Evolutionary conservation across 257 asterid species (phyloP), one percentile per base, ranked within the genome.

Genomic region (Nemophila menziesii): DNA sequence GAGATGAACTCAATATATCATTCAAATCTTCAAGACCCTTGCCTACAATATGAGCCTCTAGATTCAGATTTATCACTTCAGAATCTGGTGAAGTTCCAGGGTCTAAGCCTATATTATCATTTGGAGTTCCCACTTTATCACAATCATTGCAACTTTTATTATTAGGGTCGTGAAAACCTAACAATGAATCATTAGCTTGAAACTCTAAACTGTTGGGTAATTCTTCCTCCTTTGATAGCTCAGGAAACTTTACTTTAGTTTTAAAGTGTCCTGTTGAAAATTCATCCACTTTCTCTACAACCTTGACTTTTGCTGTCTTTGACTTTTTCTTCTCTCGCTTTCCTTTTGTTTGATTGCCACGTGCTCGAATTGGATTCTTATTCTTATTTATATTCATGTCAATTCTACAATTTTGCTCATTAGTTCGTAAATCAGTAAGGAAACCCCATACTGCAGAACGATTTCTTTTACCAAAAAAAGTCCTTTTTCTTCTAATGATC

Each of bases 31-130:
- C 74, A 22, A 53, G 55, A 49, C 63, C 77, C 53, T 71, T 65
- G 60, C 52, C 77, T 52, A 62, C 53, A 44, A 38, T 50, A 46
- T 47, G 58, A 50, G 73, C 58, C 57, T 79, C 84, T 47, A 74
- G 76, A 60, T 57, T 54, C 43, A 70, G 36, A 63, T 86, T 76
- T 60, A 82, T 82, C 37, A 82, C 90, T 74, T 86, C 96, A 39
- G 96, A 86, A 62, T 82, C 94, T 49, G 96, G 94, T 4, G 94
- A 86, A 61, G 92, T 79, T 62, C 84, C 96, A 11, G 69, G 70
- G 66, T 82, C 94, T 48, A 72, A 70, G 50, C 72, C 65, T 46
- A 51, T 63, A 48, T 58, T 73, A 17, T 80, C 73, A 52, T 43
- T 48, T 41, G 64, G 33, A 39, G 60, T 68, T 52, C 64, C 61